Conservation (phyloP, 148 eudicot species). For the Dysphania ambrosioides region DNA sequence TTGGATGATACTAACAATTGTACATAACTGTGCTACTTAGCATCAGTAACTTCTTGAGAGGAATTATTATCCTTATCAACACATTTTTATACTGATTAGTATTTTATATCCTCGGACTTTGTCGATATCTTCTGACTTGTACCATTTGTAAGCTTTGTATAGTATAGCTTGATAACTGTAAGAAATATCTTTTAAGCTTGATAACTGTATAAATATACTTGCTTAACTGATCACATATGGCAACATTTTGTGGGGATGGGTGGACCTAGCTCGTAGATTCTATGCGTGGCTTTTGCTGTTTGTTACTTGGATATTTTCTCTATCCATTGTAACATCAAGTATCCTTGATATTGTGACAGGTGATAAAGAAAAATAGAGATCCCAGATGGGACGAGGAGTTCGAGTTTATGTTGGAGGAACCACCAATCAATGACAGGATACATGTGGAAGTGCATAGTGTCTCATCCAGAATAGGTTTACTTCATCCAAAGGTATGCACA, state of each 20-base stretch:
- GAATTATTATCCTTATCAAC: too few relatives aligned
- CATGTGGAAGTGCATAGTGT: constrained; percentile 56
- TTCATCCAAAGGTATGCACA: constrained; percentile 56
- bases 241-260: not conserved
- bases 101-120: too few relatives aligned
- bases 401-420: constrained; percentile 55
- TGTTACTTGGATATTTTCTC: not conserved
- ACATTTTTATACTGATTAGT: too few relatives aligned
- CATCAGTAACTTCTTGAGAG: too few relatives aligned
- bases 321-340: not conserved
- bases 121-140: too few relatives aligned
- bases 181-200: too few relatives aligned
- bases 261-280: not conserved
- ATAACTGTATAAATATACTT: too few relatives aligned
- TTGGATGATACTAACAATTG: too few relatives aligned
- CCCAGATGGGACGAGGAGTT: constrained; percentile 71
- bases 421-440: constrained; percentile 53
- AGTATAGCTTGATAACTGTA: too few relatives aligned
- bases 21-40: too few relatives aligned
- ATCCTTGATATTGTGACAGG: constrained; percentile 23
- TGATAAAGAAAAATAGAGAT: constrained; percentile 60
- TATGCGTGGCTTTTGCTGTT: not conserved
- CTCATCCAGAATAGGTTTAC: constrained; percentile 46
- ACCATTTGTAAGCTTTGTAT: too few relatives aligned
- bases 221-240: too few relatives aligned